Conservation (phyloP, 2,329 filamentous ascomycete genomes). For the Penicillium sp. region DNA sequence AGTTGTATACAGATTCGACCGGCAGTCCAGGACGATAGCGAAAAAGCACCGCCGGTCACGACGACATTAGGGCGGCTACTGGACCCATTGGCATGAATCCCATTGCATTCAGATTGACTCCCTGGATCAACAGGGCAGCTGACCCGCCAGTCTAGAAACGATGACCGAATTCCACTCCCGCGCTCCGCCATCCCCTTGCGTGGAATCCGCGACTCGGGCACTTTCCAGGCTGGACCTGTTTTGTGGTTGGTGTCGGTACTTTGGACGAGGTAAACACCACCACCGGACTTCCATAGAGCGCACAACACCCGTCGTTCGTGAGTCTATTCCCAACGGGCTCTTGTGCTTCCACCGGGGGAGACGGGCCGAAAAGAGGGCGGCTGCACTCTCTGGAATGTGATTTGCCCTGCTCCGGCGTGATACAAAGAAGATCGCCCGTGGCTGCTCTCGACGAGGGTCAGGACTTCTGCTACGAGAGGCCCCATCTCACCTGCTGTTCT, state of each 20-base stretch:
- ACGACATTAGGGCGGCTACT: too few relatives aligned
- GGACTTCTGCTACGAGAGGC: too few relatives aligned
- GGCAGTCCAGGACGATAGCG: not conserved
- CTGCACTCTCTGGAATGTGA: constrained; percentile 17
- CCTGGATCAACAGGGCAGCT: constrained; percentile 16
- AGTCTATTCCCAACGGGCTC: not conserved
- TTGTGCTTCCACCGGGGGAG: constrained; percentile 10
- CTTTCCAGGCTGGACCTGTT: not conserved
- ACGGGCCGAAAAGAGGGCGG: constrained; percentile 13
- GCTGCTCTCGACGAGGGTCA: not conserved
- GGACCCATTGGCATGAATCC: constrained; percentile 14
- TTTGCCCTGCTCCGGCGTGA: constrained; percentile 12
- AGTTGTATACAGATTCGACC: not conserved
- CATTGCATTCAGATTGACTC: constrained; percentile 13
- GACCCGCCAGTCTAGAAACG: constrained; percentile 18
- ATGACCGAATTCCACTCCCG: constrained; percentile 16
- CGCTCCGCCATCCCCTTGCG: constrained; percentile 20
- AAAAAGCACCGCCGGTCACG: too few relatives aligned
- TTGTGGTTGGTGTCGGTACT: not conserved
- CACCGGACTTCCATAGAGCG: too few relatives aligned
- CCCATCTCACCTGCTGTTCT: too few relatives aligned
- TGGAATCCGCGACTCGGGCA: constrained; percentile 13
- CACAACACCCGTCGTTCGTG: constrained; percentile 7
- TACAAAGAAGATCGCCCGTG: constrained; percentile 10
- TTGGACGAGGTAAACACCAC: constrained; percentile 6